Conservation (phyloP, 768 basidiomycete species). For the Mycena chlorophos region DNA sequence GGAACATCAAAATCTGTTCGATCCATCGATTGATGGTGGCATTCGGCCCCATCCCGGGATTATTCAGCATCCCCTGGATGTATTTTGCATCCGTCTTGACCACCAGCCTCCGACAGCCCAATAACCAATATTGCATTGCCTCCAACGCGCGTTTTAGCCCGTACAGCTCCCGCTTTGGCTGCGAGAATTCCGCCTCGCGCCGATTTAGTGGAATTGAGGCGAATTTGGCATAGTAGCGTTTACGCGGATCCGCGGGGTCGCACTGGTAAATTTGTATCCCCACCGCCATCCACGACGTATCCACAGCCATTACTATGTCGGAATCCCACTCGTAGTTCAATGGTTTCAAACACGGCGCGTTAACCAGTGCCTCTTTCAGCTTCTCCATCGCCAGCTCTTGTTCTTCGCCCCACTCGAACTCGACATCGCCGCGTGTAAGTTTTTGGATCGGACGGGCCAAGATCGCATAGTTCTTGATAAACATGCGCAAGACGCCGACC, state of each 20-base stretch:
- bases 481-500: slow-evolving; percentile 21
- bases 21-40: slow-evolving; percentile 26
- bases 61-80: slow-evolving; percentile 16
- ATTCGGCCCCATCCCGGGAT: slow-evolving; percentile 19
- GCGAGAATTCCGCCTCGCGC: slow-evolving; percentile 13
- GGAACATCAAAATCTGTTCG: slow-evolving; percentile 19
- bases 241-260: slow-evolving; percentile 1
- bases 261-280: slow-evolving; percentile 16
- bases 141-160: slow-evolving; percentile 17
- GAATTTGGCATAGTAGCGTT: slow-evolving; percentile 24
- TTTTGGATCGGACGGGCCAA: neutral
- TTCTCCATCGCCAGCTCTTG: slow-evolving; percentile 21
- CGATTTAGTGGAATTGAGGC: slow-evolving; percentile 25
- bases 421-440: neutral
- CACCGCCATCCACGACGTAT: slow-evolving; percentile 21
- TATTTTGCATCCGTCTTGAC: slow-evolving; percentile 25
- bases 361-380: slow-evolving; percentile 16
- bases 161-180: slow-evolving; percentile 32
- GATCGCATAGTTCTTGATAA: slow-evolving; percentile 22
- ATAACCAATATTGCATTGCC: slow-evolving; percentile 11
- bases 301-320: slow-evolving; percentile 30
- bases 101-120: slow-evolving; percentile 15
- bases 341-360: slow-evolving; percentile 20
- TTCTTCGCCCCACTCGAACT: slow-evolving; percentile 25
- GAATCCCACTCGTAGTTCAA: slow-evolving; percentile 28